phyloP scores from a whole-genome alignment of 208 protist species.

The Leishmania turanica region DNA sequence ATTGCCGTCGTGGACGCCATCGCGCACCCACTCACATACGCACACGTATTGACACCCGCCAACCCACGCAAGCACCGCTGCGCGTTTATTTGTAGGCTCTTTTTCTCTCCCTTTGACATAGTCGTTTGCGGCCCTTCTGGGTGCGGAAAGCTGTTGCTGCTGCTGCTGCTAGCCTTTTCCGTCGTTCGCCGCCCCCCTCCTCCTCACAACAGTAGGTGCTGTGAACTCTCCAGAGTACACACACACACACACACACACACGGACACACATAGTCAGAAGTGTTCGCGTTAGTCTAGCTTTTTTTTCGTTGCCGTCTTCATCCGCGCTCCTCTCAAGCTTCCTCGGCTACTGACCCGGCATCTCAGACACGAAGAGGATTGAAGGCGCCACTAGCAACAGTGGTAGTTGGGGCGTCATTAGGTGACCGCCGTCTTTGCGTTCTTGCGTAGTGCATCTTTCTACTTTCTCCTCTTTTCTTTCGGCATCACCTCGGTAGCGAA shows the following conservation, averaged over 20 bases:
- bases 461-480: background rate
- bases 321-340: background rate
- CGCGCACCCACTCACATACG: conserved; percentile 1
- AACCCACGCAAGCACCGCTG: background rate
- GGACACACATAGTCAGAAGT: background rate
- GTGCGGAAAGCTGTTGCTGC: background rate
- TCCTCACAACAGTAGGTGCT: background rate
- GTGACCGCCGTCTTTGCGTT: background rate
- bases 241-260: background rate
- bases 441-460: background rate
- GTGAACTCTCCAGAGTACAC: background rate
- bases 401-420: background rate
- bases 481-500: background rate
- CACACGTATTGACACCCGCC: background rate
- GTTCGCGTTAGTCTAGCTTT: background rate
- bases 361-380: background rate
- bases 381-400: background rate
- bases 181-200: background rate
- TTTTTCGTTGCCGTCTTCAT: background rate
- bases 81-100: background rate
- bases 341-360: background rate
- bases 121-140: background rate
- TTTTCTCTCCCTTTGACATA: background rate
- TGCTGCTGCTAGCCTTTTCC: background rate
- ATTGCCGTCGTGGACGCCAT: background rate